Evolutionary conservation across 139 green algal species (phyloP), one percentile per base, ranked within the genome.

Genomic region (Microglena sp.): DNA sequence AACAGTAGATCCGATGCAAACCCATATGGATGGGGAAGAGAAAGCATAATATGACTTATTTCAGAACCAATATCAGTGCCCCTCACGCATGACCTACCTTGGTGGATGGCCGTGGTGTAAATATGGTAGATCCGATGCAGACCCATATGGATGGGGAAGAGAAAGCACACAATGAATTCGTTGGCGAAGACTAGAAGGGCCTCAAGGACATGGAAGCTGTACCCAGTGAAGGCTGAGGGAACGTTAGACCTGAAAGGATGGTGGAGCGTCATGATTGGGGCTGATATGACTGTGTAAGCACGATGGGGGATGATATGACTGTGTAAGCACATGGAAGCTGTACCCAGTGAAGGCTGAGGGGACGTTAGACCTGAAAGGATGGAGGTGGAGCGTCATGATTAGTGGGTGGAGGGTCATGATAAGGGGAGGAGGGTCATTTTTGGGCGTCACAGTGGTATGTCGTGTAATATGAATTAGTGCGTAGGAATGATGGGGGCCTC

Each of bases 161-260:
- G 46, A 61, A 84, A 89, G 64, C 66, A 78, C 5, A 92, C 84
- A 2, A 90, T 54, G 29, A 93, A 66, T 72, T 95, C 89, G 69
- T 96, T 94, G 11, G 85, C 81, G 83, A 96, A 96, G 45, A 96
- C 89, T 1, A 96, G 76, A 0, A 78, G 32, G 0, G 87, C 89
- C 70, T 96, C 89, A 2, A 82, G 24, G 6, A 79, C 53, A 15
- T 95, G 89, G 72, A 96, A 95, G 64, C 68, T 82, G 70, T 96
- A 96, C 26, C 88, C 89, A 1, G 84, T 86, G 68, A 92, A 95
- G 2, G 89, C 75, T 2, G 78, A 89, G 6, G 89, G 89, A 0
- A 74, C 75, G 1, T 36, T 78, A 6, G 89, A 93, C 67, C 85
- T 92, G 82, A 55, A 71, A 59, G 50, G 11, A 24, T 59, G n/a